Conservation (phyloP, 2,329 filamentous ascomycete genomes). For the Boeremia exigua region DNA sequence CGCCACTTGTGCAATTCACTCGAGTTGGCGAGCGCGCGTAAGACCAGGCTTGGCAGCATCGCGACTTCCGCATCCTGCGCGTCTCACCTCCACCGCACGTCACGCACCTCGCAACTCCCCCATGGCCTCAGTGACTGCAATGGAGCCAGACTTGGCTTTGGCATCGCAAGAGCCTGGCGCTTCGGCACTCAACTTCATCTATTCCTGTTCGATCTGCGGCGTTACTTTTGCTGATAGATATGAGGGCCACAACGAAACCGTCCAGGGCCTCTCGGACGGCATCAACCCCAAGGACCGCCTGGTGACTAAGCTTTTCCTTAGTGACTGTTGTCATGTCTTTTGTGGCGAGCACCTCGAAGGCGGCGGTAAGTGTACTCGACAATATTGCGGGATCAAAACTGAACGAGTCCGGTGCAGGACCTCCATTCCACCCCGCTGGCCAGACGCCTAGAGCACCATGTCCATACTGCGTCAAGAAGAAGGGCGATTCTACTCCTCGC, state of each 20-base stretch:
- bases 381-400: not conserved
- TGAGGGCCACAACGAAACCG: constrained; percentile 44
- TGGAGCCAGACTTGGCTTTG: constrained; percentile 21
- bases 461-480: constrained; percentile 51
- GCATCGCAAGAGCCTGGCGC: constrained; percentile 35
- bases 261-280: constrained; percentile 47
- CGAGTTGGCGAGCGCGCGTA: constrained; percentile 13
- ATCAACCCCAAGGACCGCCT: constrained; percentile 45
- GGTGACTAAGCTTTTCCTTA: constrained; percentile 56
- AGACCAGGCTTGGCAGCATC: constrained; percentile 22
- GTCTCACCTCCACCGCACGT: constrained; percentile 5
- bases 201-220: constrained; percentile 58
- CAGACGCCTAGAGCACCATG: constrained; percentile 52
- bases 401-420: constrained; percentile 40
- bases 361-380: constrained; percentile 50
- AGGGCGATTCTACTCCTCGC: constrained; percentile 42
- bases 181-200: constrained; percentile 52
- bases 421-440: constrained; percentile 53
- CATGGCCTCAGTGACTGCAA: constrained; percentile 5
- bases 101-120: constrained; percentile 5
- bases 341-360: constrained; percentile 57
- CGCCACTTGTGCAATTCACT: not conserved
- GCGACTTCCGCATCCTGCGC: constrained; percentile 20
- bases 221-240: constrained; percentile 55
- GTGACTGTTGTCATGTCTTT: constrained; percentile 56